Evolutionary conservation across 2,329 filamentous ascomycete genomes (phyloP).

Genomic region (Aquanectria penicillioides): DNA sequence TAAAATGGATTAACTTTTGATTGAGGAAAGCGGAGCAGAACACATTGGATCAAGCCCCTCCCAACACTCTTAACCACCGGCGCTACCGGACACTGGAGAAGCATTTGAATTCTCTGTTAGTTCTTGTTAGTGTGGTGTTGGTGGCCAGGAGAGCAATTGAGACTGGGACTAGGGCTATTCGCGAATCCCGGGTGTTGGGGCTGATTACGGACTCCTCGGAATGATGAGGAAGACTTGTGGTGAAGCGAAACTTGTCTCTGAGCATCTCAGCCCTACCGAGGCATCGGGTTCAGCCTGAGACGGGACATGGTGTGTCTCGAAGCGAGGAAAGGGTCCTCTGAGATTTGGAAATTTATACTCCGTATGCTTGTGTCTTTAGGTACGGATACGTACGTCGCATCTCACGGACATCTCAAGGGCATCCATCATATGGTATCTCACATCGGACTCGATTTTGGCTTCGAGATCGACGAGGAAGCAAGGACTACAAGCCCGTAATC

Average conservation of each 20-base stretch:
- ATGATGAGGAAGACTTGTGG: not conserved
- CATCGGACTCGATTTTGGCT: not conserved
- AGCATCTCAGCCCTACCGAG: slow-evolving; percentile 10
- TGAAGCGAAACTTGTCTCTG: not conserved
- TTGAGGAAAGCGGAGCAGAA: slow-evolving; percentile 4
- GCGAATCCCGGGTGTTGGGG: too few species aligned
- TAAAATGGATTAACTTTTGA: not conserved
- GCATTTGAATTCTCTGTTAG: slow-evolving; percentile 11
- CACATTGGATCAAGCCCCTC: not conserved
- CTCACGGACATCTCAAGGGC: too few species aligned
- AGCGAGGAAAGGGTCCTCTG: too few species aligned
- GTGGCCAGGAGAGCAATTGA: not conserved
- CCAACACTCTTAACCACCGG: not conserved
- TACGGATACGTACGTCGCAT: too few species aligned
- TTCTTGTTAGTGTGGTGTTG: not conserved
- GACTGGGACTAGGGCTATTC: too few species aligned
- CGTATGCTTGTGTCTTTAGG: too few species aligned
- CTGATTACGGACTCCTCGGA: too few species aligned
- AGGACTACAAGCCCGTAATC: slow-evolving; percentile 1
- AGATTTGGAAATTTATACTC: too few species aligned
- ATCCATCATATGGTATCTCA: slow-evolving; percentile 1
- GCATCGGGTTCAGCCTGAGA: too few species aligned
- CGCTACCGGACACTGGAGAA: not conserved
- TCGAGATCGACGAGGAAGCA: not conserved
- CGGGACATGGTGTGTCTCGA: too few species aligned